Evolutionary conservation across 2,329 filamentous ascomycete genomes (phyloP), one percentile per base, ranked within the genome.

Genomic region (Fusarium nygamai): DNA sequence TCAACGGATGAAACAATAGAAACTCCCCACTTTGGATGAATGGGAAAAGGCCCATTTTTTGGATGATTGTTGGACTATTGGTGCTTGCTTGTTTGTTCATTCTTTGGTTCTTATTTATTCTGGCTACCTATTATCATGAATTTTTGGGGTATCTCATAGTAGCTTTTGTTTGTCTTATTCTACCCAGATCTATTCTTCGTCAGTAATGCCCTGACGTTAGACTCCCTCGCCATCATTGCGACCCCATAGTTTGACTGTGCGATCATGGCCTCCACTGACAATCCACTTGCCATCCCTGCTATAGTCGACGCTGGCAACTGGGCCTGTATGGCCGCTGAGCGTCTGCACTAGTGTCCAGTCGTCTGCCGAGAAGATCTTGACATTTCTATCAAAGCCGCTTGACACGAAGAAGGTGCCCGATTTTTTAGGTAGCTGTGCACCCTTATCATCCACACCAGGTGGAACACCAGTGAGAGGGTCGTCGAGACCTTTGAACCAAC

Each of bases 201-300:
- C 24, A 60, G 31, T 44, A 61, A 50, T 31, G 79, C 75, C 31
- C 79, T 76, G 31, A 51, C 29, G 17, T 34, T 51, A 90, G 38
- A 89, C 75, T 31, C 84, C 84, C 75, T 92, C 87, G 64, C 89
- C 89, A 80, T 94, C 93, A 74, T 98, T 96, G 73, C 95, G 90
- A 9, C 94, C 94, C 96, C 96, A 99, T 6, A 99, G 86, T 86
- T 99, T 99, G 58, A 98, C 94, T 5, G 96, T 98, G 61, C 95
- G 90, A 83, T 99, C 96, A 80, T 98, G 94, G 7, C 96, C 95
- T 75, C 94, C 95, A 81, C 95, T 98, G 31, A 96, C 93, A 82
- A 99, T 97, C 94, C 95, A 99, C 80, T 88, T 92, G 14, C 92
- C 93, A 82, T 98, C 94, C 72, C 88, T 88, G 79, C 93, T 97